Evolutionary conservation across 495 filamentous ascomycete species (phyloP).

Genomic region (Lasiosphaeris hirsuta): DNA sequence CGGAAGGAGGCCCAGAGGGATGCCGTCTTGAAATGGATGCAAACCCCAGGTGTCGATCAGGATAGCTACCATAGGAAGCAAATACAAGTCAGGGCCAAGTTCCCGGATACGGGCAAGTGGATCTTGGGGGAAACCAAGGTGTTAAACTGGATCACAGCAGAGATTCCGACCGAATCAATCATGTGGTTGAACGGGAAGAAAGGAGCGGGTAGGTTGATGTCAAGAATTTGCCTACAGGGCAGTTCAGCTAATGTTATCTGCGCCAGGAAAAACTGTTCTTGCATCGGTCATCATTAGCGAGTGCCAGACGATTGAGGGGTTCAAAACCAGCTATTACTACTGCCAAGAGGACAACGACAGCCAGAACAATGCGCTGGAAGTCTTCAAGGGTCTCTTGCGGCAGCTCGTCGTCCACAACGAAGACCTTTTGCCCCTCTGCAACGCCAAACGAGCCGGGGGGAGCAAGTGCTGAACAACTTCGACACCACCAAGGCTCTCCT

Average conservation of each 20-base stretch:
- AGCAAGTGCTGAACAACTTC: conserved; percentile 26
- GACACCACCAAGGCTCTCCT: conserved; percentile 29
- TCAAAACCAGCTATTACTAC: conserved; percentile 39
- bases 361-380: conserved; percentile 29
- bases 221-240: too few relatives aligned
- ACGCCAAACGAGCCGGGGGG: conserved; percentile 30
- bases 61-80: conserved; percentile 30
- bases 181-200: conserved; percentile 45
- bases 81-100: conserved; percentile 22
- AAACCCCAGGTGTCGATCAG: conserved; percentile 23
- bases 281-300: conserved; percentile 37
- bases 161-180: conserved; percentile 14
- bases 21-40: conserved; percentile 33
- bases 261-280: conserved; percentile 42
- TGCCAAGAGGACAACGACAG: conserved; percentile 35
- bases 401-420: conserved; percentile 36
- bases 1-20: conserved; percentile 18
- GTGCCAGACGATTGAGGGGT: conserved; percentile 17
- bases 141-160: conserved; percentile 30
- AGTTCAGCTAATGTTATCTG: neutral
- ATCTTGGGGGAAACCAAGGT: conserved; percentile 28
- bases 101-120: conserved; percentile 34
- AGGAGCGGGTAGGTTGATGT: conserved; percentile 36
- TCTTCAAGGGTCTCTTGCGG: conserved; percentile 33
- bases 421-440: conserved; percentile 29